phyloP scores from a whole-genome alignment of 2,329 filamentous ascomycete genomes.

The Cryphonectria japonica region DNA sequence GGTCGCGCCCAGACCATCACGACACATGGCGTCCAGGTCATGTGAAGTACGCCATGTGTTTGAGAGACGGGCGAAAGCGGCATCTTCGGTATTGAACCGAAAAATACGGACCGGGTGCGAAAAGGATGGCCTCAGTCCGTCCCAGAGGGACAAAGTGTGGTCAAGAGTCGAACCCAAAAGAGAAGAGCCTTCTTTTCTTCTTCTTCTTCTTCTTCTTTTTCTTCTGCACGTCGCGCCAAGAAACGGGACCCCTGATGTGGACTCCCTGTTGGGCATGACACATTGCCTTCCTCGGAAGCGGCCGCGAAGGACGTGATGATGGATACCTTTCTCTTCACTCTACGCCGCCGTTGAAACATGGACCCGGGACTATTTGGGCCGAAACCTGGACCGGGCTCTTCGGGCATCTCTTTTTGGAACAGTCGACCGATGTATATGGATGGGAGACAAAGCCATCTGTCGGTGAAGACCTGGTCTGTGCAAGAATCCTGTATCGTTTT shows the following conservation, averaged over 20 bases:
- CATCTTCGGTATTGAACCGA: neutral
- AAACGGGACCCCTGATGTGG: neutral
- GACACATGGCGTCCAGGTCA: conserved; percentile 18
- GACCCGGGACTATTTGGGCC: neutral
- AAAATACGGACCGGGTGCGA: neutral
- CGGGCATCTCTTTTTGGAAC: neutral
- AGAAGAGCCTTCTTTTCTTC: conserved; percentile 20
- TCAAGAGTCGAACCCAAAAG: conserved; percentile 32
- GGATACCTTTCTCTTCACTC: neutral
- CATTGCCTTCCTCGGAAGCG: neutral
- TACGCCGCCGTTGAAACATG: neutral
- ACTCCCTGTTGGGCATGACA: neutral
- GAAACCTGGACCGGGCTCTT: neutral
- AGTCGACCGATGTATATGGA: conserved; percentile 7
- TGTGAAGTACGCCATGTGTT: conserved; percentile 16
- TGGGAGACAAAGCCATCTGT: conserved; percentile 27
- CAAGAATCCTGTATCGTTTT: conserved; percentile 9
- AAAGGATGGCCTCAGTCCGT: neutral
- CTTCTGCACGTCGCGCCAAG: neutral
- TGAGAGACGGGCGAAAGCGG: neutral
- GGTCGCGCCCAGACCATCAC: conserved; percentile 7
- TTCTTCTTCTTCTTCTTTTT: too few relatives aligned
- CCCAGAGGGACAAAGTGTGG: conserved; percentile 27
- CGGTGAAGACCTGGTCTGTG: conserved; percentile 27
- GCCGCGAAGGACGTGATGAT: neutral